These are phyloP conservation scores for Fomitiporia mediterranea DNA, from an alignment of 1,284 basidiomycete genomes.

Conservation along the genomic window DNA sequence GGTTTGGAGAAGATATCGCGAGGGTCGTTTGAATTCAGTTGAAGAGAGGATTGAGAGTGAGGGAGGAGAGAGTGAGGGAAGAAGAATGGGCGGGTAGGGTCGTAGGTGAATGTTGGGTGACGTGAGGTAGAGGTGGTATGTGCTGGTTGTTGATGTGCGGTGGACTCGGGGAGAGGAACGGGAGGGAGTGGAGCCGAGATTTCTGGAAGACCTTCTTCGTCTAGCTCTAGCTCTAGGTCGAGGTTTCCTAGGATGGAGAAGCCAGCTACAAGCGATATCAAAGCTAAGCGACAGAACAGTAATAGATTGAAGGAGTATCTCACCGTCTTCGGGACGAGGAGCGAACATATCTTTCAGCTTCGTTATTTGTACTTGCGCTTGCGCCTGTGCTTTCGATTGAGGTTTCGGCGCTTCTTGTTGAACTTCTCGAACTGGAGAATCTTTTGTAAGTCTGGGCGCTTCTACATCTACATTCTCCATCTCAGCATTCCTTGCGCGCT, in stretches of 20 bases:
- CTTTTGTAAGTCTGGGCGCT: neutral
- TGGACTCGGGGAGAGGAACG: slow-evolving; percentile 13
- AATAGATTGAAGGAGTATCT: slow-evolving; percentile 29
- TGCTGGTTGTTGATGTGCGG: slow-evolving; percentile 17
- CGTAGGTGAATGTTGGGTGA: slow-evolving; percentile 27
- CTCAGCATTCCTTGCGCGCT: slow-evolving; percentile 7
- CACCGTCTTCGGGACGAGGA: slow-evolving; percentile 61
- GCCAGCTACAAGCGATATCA: slow-evolving; percentile 29
- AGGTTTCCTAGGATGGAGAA: slow-evolving; percentile 70
- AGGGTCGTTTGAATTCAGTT: slow-evolving; percentile 24
- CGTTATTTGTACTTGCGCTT: slow-evolving; percentile 25
- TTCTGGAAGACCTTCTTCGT: slow-evolving; percentile 39
- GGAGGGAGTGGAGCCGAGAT: slow-evolving; percentile 17
- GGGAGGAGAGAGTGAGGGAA: slow-evolving; percentile 45
- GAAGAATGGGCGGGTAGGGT: slow-evolving; percentile 54
- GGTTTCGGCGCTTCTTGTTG: slow-evolving; percentile 23
- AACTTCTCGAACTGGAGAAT: slow-evolving; percentile 9
- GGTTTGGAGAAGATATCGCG: slow-evolving; percentile 36
- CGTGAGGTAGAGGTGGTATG: slow-evolving; percentile 1
- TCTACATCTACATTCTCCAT: neutral
- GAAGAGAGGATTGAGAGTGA: slow-evolving; percentile 6
- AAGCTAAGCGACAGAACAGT: neutral
- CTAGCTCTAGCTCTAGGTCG: slow-evolving; percentile 59
- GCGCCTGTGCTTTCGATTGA: slow-evolving; percentile 15
- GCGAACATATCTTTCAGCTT: slow-evolving; percentile 67